Evolutionary conservation across 2,329 filamentous ascomycete genomes (phyloP).

Genomic region (Furcasterigmium furcatum): DNA sequence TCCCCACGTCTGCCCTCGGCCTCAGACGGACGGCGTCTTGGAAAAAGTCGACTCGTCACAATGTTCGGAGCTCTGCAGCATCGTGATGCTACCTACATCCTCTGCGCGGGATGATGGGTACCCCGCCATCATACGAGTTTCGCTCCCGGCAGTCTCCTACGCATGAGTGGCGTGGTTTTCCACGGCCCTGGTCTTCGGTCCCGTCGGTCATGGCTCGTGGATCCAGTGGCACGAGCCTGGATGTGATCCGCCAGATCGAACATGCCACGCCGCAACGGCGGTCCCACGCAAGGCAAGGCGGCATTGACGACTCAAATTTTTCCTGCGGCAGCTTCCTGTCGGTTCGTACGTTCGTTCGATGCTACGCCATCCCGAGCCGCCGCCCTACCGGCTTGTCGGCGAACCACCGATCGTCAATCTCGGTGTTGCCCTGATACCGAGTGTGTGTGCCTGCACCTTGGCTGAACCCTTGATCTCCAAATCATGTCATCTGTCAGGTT

Average conservation of each 20-base stretch:
- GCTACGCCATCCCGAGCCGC: too few species aligned
- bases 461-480: neutral
- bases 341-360: too few species aligned
- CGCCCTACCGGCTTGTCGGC: too few species aligned
- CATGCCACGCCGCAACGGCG: neutral
- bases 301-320: neutral
- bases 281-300: too few species aligned
- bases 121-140: constrained; percentile 4
- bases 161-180: constrained; percentile 1
- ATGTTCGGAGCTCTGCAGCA: too few species aligned
- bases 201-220: neutral
- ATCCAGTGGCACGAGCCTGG: neutral
- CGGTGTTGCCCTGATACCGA: neutral
- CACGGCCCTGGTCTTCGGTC: neutral
- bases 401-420: neutral
- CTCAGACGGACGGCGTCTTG: too few species aligned
- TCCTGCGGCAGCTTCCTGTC: neutral
- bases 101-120: neutral
- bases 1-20: too few species aligned
- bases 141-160: neutral
- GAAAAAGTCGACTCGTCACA: too few species aligned
- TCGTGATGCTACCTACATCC: too few species aligned
- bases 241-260: neutral
- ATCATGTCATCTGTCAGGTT: neutral
- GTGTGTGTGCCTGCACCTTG: too few species aligned